Evolutionary conservation across 495 filamentous ascomycete genomes (phyloP), one percentile per base, ranked within the genome.

Genomic region (Hypoxylon intermedium): DNA sequence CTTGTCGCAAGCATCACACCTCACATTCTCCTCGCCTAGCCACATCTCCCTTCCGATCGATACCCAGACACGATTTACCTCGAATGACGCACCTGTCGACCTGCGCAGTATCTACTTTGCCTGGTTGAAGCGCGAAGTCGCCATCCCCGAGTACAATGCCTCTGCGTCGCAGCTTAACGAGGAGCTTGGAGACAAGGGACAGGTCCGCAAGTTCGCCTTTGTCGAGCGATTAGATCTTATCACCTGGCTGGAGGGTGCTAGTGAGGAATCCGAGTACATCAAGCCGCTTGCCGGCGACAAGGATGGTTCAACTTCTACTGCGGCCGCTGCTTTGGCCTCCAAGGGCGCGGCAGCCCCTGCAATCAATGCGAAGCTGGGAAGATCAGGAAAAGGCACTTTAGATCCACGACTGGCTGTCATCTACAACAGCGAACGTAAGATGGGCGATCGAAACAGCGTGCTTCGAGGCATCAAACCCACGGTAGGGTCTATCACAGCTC

Each of bases 31-130:
- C 43, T 72, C 80, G 33, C 83, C 86, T 1, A 58, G 77, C 5
- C 85, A 83, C 45, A 80, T 87, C 34, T 75, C 86, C n/a, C 79
- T 96, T 50, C 79, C 89, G 1, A 84, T 99, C 61, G 83, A 83
- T 40, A 81, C 87, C 7, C 81, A 86, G 9, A 98, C 95, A 36
- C 91, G 94, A 58, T 97, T 98, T 79, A 78, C 87, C 43, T 83
- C 83, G 30, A 76, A 82, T 33, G 81, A 85, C 42, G 84, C 86
- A 37, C 80, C 89, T 1, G 87, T 97, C 60, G 90, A 97, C 71
- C 83, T 99, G 33, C 91, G 94, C 72, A 90, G 87, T 74, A 92
- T 98, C 76, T 97, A 91, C 75, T 95, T 97, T 59, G 90, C 91
- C 46, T 99, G 90, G 89, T 81, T 88, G 70, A 93, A 97, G 72